These are phyloP conservation scores for Magnusiomyces magnusii DNA, from an alignment of 1,139 yeast species.

Conservation along the genomic window DNA sequence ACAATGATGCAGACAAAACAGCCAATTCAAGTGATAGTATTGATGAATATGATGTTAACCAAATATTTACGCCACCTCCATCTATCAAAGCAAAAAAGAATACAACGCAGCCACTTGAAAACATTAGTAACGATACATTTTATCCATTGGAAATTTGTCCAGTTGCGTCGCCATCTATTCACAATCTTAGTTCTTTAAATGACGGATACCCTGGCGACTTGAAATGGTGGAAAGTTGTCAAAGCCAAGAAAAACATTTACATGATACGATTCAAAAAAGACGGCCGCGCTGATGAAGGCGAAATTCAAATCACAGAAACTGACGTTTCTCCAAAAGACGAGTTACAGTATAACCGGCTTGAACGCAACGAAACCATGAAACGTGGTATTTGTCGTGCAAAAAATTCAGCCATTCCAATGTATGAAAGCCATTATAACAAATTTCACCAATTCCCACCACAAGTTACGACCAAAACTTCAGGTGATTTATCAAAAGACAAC, in stretches of 20 bases:
- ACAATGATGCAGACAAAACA: not conserved
- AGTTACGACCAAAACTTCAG: not conserved
- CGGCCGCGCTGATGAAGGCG: conserved; percentile 15
- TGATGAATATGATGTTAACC: not conserved
- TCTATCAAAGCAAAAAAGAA: not conserved
- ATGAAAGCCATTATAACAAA: not conserved
- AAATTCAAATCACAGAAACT: conserved; percentile 11
- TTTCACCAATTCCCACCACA: not conserved
- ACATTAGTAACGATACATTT: not conserved
- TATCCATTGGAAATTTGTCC: conserved; percentile 16
- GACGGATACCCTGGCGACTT: conserved; percentile 19
- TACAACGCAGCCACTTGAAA: not conserved
- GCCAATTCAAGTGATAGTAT: not conserved
- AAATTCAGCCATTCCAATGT: not conserved
- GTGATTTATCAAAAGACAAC: conserved; percentile 3
- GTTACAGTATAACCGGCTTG: conserved; percentile 12
- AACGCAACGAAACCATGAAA: conserved; percentile 13
- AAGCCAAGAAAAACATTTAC: conserved; percentile 15
- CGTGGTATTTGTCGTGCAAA: conserved; percentile 1
- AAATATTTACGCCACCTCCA: not conserved
- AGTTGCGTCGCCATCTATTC: conserved; percentile 21
- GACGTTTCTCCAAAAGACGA: conserved; percentile 12
- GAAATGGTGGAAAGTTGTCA: conserved; percentile 22
- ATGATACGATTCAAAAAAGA: conserved; percentile 9
- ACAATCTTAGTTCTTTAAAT: conserved; percentile 18